Base-by-base conservation (phyloP, 2,329 filamentous ascomycete species). In the Amauroascus niger region DNA sequence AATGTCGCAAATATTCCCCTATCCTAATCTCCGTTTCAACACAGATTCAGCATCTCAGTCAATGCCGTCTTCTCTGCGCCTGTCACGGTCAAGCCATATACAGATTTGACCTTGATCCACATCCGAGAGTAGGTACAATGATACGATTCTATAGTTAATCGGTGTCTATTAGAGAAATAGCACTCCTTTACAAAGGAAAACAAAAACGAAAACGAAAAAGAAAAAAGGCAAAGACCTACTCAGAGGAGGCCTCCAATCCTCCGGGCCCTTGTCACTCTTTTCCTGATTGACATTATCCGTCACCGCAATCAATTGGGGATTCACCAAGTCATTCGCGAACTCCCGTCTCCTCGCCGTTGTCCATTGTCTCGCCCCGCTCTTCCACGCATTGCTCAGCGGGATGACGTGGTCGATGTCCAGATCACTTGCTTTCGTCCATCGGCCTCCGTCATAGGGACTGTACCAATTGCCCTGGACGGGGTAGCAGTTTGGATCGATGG, bases 371-470 rank as follows among this genome's bases (percentile, higher is more conserved):
- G 87, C 87, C 18, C 87, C 87, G 43, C 83, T 87, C 79, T 84
- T 81, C 87, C 86, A 91, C 4, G 87, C 86, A 63, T 90, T 88
- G 65, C 84, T 83, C 57, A 94, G 67, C 0, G 88, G 87, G 2
- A 94, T 86, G 70, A 93, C 76, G 66, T 93, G 88, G 67, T 93
- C 88, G 56, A 93, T 91, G 61, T 91, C 86, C 1, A 93, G 67
- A 61, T 90, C 84, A 16, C 75, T 78, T 1, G 86, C 79, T 0
- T 74, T 72, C 0, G 80, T 84, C 83, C 84, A 88, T 1, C 75
- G 81, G 0, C 72, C 82, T 14, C 86, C 86, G 63, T 91, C 87
- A 65, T 86, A 93, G 0, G 85, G 84, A 33, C 79, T 83, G 39
- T 67, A 69, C 87, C 88, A 93, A 0, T 72, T 75, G 3, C 88